A percentile compares a stretch with the other conserved stretches of the same genome.
Conservation (phyloP, 2,329 filamentous ascomycete species). For the Paecilomyces sp. region DNA sequence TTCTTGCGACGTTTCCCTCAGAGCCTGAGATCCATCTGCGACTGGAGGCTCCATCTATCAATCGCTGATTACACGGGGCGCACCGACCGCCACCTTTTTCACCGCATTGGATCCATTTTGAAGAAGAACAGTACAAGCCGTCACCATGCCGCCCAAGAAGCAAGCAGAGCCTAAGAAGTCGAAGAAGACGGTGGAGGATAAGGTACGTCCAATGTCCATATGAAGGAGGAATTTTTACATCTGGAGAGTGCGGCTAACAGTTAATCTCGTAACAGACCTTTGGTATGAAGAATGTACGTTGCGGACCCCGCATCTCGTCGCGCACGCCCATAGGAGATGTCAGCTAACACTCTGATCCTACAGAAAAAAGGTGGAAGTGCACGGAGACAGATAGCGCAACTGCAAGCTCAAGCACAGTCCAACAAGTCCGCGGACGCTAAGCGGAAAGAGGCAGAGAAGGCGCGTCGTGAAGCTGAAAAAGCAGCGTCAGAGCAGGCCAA, state of each 20-base stretch:
- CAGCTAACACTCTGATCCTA: constrained; percentile 2
- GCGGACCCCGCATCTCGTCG: background rate
- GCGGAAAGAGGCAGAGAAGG: constrained; percentile 60
- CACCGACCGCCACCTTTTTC: constrained; percentile 2
- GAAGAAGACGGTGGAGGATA: constrained; percentile 66
- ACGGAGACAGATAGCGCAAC: constrained; percentile 82
- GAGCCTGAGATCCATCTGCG: background rate
- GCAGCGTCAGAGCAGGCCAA: constrained; percentile 78
- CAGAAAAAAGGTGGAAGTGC: constrained; percentile 86
- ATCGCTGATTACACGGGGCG: background rate
- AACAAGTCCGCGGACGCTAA: constrained; percentile 84
- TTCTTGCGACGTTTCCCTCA: background rate
- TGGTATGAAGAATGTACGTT: constrained; percentile 87
- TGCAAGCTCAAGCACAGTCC: constrained; percentile 64
- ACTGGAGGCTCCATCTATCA: background rate
- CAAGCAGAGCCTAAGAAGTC: constrained; percentile 40
- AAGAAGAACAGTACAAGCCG: constrained; percentile 11
- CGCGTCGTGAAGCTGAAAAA: constrained; percentile 76
- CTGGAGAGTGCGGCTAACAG: constrained; percentile 8
- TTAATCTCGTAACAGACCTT: constrained; percentile 56
- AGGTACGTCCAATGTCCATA: constrained; percentile 36
- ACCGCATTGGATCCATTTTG: constrained; percentile 8
- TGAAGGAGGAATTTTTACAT: background rate
- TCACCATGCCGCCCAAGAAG: constrained; percentile 44
- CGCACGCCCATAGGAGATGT: background rate